Evolutionary conservation across 1,284 basidiomycete genomes (phyloP).

Genomic region (Jaminaea rosea): DNA sequence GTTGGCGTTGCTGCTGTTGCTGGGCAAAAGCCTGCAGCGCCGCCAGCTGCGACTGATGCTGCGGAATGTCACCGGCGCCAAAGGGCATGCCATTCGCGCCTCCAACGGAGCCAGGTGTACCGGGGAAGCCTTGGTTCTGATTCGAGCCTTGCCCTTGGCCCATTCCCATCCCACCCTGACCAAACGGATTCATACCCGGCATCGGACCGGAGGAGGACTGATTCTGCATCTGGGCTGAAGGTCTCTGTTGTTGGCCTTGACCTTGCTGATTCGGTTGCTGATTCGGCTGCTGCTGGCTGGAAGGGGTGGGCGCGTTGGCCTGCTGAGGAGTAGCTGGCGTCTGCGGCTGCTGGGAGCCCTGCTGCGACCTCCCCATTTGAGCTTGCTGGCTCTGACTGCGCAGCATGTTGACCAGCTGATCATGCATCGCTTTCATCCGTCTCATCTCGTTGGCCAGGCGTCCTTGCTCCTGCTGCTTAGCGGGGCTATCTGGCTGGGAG

Average conservation of each 20-base stretch:
- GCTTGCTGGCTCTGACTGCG: background rate
- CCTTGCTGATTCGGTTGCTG: too few relatives aligned
- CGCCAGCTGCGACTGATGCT: constrained; percentile 11
- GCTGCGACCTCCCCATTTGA: too few relatives aligned
- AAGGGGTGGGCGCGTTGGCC: too few relatives aligned
- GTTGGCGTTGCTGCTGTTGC: constrained; percentile 5
- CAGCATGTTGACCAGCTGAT: constrained; percentile 11
- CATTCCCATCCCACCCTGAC: background rate
- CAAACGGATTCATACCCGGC: too few relatives aligned
- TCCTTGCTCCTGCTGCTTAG: constrained; percentile 29
- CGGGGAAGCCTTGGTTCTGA: too few relatives aligned
- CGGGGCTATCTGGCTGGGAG: constrained; percentile 28
- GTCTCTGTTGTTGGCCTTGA: too few relatives aligned
- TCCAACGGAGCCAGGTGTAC: too few relatives aligned
- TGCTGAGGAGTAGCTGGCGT: too few relatives aligned
- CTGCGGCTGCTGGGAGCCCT: too few relatives aligned
- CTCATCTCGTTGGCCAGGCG: constrained; percentile 33
- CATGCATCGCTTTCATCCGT: constrained; percentile 22
- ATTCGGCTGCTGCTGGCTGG: too few relatives aligned
- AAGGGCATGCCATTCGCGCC: constrained; percentile 2
- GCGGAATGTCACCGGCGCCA: constrained; percentile 6
- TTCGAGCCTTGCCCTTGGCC: background rate
- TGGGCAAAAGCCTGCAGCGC: constrained; percentile 12
- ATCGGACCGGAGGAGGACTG: too few relatives aligned
- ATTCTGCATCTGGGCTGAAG: too few relatives aligned